Percentiles rank a stretch among this genome's conserved stretches.
These are phyloP conservation scores for Pleurotus tuoliensis DNA, from an alignment of 768 basidiomycete species.

Conservation along the genomic window DNA sequence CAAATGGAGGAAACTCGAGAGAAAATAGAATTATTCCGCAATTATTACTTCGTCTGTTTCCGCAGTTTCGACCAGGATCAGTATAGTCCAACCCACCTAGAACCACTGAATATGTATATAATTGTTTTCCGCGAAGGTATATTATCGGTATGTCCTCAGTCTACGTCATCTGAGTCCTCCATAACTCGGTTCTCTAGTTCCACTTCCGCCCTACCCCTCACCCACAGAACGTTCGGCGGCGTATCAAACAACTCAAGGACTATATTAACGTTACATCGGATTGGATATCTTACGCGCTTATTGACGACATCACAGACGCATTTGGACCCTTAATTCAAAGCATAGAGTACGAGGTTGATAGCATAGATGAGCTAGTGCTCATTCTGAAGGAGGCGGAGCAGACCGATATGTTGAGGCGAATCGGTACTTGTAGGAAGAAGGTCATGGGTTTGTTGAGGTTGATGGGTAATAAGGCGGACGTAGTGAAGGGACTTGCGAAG, in stretches of 20 bases:
- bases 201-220: slow-evolving; percentile 98
- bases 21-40: slow-evolving; percentile 98
- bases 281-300: slow-evolving; percentile 99
- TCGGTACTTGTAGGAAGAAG: slow-evolving; percentile 98
- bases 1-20: slow-evolving; percentile 99
- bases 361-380: slow-evolving; percentile 95
- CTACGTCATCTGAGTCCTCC: background rate
- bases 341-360: slow-evolving; percentile 99
- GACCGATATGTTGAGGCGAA: slow-evolving; percentile 95
- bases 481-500: slow-evolving; percentile 97
- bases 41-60: slow-evolving; percentile 99
- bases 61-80: slow-evolving; percentile 98
- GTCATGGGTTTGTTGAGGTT: slow-evolving; percentile 95
- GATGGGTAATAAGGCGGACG: slow-evolving; percentile 99
- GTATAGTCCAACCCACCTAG: slow-evolving; percentile 94
- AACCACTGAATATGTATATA: slow-evolving; percentile 99
- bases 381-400: slow-evolving; percentile 96
- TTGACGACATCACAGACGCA: slow-evolving; percentile 99
- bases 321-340: slow-evolving; percentile 98
- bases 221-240: slow-evolving; percentile 94
- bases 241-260: slow-evolving; percentile 98
- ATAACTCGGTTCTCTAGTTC: slow-evolving; percentile 49
- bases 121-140: slow-evolving; percentile 98
- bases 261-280: slow-evolving; percentile 98
- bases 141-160: slow-evolving; percentile 64